These are phyloP conservation scores for Xylaria acuta DNA, from an alignment of 495 filamentous ascomycete species.

Conservation along the genomic window DNA sequence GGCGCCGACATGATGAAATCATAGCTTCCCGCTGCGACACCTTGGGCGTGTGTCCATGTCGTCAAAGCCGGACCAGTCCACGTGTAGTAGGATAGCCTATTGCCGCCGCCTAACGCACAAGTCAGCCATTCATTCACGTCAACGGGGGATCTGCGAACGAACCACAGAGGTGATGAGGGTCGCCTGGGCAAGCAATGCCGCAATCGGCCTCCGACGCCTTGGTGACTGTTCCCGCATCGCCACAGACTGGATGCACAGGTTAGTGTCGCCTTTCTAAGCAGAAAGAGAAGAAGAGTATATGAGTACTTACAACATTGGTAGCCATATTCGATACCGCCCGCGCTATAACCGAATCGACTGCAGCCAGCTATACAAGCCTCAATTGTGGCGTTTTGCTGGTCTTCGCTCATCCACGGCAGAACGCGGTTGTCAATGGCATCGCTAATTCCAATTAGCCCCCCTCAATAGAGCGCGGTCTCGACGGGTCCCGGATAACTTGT, in stretches of 20 bases:
- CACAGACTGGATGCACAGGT: conserved; percentile 41
- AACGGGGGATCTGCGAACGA: neutral
- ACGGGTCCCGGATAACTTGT: neutral
- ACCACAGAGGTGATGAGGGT: conserved; percentile 31
- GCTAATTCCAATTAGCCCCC: conserved; percentile 52
- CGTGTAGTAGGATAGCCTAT: conserved; percentile 49
- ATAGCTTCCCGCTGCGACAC: conserved; percentile 50
- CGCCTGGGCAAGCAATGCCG: conserved; percentile 49
- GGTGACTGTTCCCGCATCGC: conserved; percentile 35
- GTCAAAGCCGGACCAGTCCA: conserved; percentile 47
- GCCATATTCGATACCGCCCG: conserved; percentile 62
- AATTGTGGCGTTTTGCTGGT: conserved; percentile 51
- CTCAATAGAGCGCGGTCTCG: neutral
- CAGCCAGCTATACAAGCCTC: conserved; percentile 58
- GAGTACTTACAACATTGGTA: conserved; percentile 55
- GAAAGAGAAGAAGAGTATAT: conserved; percentile 51
- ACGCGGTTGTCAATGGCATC: conserved; percentile 50
- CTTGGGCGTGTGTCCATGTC: conserved; percentile 45
- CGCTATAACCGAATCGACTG: conserved; percentile 44
- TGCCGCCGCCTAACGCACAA: conserved; percentile 48
- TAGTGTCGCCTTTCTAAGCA: neutral
- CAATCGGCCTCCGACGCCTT: conserved; percentile 47
- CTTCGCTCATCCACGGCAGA: conserved; percentile 50
- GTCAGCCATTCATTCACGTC: neutral
- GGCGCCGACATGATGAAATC: conserved; percentile 55